Conservation (phyloP, 805 yeast genomes). For the Candida sakaeoensis region DNA sequence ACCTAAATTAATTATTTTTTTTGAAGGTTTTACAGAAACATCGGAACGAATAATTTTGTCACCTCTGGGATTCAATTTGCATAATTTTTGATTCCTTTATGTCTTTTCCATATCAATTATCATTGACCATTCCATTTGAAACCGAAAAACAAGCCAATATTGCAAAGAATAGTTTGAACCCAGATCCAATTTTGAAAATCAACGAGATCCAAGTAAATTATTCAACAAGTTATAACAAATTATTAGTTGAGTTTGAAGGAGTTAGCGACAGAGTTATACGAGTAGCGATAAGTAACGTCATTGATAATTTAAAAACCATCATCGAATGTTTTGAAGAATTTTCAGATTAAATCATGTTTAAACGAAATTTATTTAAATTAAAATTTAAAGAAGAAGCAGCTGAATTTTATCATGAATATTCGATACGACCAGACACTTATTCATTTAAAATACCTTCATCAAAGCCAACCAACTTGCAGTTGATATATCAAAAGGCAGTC, state of each 20-base stretch:
- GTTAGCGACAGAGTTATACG: constrained; percentile 71
- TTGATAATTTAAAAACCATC: constrained; percentile 73
- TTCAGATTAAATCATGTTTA: constrained; percentile 29
- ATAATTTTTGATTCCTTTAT: not conserved
- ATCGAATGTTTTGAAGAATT: constrained; percentile 79
- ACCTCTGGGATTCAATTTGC: no score
- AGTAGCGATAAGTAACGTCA: constrained; percentile 77
- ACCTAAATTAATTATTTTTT: not conserved
- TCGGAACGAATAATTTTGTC: no score
- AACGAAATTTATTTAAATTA: constrained; percentile 5
- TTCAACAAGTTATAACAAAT: constrained; percentile 24
- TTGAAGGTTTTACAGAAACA: no score
- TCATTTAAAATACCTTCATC: constrained; percentile 33
- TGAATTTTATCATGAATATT: constrained; percentile 37
- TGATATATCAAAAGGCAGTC: constrained; percentile 35
- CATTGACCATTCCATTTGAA: constrained; percentile 62
- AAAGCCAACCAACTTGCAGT: constrained; percentile 3
- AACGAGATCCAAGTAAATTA: constrained; percentile 56
- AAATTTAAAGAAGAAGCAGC: constrained; percentile 7
- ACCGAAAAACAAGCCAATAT: constrained; percentile 55
- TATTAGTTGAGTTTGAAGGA: constrained; percentile 53
- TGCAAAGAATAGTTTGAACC: constrained; percentile 57
- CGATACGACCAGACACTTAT: constrained; percentile 43
- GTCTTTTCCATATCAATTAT: constrained; percentile 5
- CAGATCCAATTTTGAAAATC: constrained; percentile 79